Base-by-base conservation (phyloP, 139 green algal species). In the Auxenochlorella pyrenoidosa region DNA sequence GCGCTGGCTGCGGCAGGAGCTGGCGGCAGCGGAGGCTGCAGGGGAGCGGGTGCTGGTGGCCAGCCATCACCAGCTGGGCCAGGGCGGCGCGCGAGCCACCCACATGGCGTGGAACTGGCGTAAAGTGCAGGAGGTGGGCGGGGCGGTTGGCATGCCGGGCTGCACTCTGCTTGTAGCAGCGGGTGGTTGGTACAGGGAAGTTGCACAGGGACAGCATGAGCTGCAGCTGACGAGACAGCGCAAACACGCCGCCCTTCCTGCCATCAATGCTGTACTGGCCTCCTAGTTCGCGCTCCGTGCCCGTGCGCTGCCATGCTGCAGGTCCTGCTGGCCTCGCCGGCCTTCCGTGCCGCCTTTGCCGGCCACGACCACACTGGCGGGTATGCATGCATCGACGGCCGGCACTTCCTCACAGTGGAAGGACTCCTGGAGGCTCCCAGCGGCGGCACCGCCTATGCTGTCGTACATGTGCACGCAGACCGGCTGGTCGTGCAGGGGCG, bases 361-460 rank as follows among this genome's bases (percentile, higher is more conserved):
- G 94, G 94, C 0, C 94, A 96, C 80, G 93, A 96, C 82, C 94
- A 96, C 59, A 66, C 89, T 26, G 92, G 93, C 4, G 92, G 90
- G 5, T 93, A 93, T 21, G 77, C 65, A 0, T 24, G 70, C 38
- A 60, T 76, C 6, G 80, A 60, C 19, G 82, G 84, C 4, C 76
- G 84, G 19, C 92, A 96, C 66, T 96, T 90, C 60, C 68, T 96
- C 8, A 95, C 94, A 0, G 22, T 96, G 6, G 88, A 94, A 65
- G 93, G 87, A 12, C 84, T 96, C 66, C 66, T 96, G 54, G 93
- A 96, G 81, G 93, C 93, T 3, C 89, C 91, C 6, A 10, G 32
- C 13, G 91, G 82, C 24, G 86, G 77, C 38, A 92, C 91, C 32
- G 93, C 93, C 0, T 93, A 93, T 70, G 91, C 66, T 6, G 68